These are phyloP conservation scores for Ceratocystis albifundus DNA, from an alignment of 2,329 filamentous ascomycete species.

Conservation along the genomic window DNA sequence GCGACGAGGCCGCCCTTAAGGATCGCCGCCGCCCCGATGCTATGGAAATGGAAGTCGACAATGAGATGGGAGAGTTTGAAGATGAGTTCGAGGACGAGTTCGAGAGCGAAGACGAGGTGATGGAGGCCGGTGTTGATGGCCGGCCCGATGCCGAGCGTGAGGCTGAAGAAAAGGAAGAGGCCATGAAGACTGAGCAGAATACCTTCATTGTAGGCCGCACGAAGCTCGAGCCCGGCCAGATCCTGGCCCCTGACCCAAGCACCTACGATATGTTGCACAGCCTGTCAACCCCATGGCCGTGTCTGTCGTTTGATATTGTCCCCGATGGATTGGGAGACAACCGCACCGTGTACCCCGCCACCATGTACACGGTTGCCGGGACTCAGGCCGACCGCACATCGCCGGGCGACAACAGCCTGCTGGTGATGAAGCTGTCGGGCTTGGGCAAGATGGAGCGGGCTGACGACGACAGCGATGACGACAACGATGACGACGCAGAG, in stretches of 20 bases:
- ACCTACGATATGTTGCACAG: constrained; percentile 97
- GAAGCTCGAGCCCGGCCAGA: constrained; percentile 82
- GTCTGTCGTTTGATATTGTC: constrained; percentile 88
- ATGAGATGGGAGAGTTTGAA: constrained; percentile 71
- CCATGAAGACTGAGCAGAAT: constrained; percentile 87
- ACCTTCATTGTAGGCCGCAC: constrained; percentile 94
- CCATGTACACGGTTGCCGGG: constrained; percentile 86
- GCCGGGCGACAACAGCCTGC: constrained; percentile 78
- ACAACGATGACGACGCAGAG: constrained; percentile 59
- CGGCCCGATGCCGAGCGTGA: constrained; percentile 85
- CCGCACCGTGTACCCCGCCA: constrained; percentile 86
- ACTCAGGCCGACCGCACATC: constrained; percentile 74
- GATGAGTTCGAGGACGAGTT: constrained; percentile 91
- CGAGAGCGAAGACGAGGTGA: constrained; percentile 78
- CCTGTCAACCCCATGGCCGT: constrained; percentile 90
- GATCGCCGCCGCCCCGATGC: constrained; percentile 49
- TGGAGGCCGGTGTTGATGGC: constrained; percentile 90
- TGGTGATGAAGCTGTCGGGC: constrained; percentile 93
- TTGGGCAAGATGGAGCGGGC: constrained; percentile 74
- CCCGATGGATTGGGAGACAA: constrained; percentile 76
- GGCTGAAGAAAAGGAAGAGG: constrained; percentile 70
- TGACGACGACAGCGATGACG: constrained; percentile 52
- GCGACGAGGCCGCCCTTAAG: constrained; percentile 42
- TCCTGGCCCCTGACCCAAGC: constrained; percentile 78
- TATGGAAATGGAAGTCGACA: constrained; percentile 52